Percentiles rank a stretch among this genome's conserved stretches.
These are phyloP conservation scores for Tetrahymena thermophila DNA, from an alignment of 73 alveolate genomes.

Conservation along the genomic window DNA sequence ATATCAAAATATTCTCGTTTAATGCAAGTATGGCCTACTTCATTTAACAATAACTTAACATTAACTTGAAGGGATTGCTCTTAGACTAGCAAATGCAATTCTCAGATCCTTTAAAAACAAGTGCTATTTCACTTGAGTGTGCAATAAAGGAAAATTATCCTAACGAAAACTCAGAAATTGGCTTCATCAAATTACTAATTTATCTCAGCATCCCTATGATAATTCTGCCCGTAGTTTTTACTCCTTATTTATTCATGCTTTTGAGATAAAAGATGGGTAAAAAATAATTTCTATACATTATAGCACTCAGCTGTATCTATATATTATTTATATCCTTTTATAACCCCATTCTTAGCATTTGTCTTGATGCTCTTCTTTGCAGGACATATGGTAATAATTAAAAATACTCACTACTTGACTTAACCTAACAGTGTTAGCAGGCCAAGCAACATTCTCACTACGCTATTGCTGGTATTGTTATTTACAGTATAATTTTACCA, in stretches of 20 bases:
- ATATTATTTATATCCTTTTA: background rate
- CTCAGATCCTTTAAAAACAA: background rate
- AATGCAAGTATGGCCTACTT: background rate
- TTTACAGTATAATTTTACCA: background rate
- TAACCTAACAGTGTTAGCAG: background rate
- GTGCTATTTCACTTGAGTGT: background rate
- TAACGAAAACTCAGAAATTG: background rate
- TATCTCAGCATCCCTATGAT: background rate
- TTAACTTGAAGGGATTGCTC: background rate
- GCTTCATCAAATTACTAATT: background rate
- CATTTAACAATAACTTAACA: background rate
- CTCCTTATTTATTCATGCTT: background rate
- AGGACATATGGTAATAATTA: background rate
- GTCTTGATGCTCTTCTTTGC: background rate
- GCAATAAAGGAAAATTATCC: background rate
- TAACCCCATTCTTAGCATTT: background rate
- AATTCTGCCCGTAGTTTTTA: background rate
- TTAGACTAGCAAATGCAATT: background rate
- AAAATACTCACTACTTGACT: background rate
- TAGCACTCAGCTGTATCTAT: background rate
- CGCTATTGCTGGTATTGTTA: background rate
- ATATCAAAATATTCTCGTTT: background rate
- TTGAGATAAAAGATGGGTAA: background rate
- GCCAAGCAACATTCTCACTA: background rate
- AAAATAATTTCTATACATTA: background rate